These are phyloP conservation scores for Cryptococcus sp. DNA, from an alignment of 1,284 basidiomycete genomes.

Conservation along the genomic window DNA sequence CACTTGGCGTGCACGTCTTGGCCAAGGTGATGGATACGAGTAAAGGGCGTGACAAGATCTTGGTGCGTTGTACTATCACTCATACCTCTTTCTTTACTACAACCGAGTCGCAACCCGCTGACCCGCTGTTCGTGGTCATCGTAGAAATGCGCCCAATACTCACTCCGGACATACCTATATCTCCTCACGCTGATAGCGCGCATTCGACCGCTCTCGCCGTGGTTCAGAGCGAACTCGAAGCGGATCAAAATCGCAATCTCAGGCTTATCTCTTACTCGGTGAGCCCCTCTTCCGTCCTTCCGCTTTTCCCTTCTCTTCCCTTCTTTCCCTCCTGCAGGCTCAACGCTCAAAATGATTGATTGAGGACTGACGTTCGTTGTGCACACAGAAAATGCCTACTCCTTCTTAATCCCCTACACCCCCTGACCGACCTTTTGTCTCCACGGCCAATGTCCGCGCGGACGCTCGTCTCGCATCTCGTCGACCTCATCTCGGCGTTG, in stretches of 20 bases:
- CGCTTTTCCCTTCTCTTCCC: not conserved
- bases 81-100: too few relatives aligned
- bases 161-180: slow-evolving; percentile 48
- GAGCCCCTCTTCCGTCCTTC: not conserved
- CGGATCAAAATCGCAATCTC: slow-evolving; percentile 35
- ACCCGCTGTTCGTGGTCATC: not conserved
- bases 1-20: slow-evolving; percentile 33
- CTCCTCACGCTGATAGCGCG: slow-evolving; percentile 38
- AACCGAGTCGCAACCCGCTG: too few relatives aligned
- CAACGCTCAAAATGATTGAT: not conserved
- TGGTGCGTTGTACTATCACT: slow-evolving; percentile 33
- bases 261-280: slow-evolving; percentile 44
- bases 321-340: not conserved
- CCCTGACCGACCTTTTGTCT: slow-evolving; percentile 42
- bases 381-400: slow-evolving; percentile 45
- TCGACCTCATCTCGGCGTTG: slow-evolving; percentile 42
- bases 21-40: slow-evolving; percentile 44
- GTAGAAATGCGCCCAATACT: slow-evolving; percentile 50
- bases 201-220: slow-evolving; percentile 38
- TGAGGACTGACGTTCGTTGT: not conserved
- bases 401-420: slow-evolving; percentile 48
- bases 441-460: slow-evolving; percentile 44
- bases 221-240: slow-evolving; percentile 41
- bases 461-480: slow-evolving; percentile 38
- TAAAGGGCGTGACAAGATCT: slow-evolving; percentile 49